phyloP scores from a whole-genome alignment of 257 asterid species.

The Lavandula angustifolia region DNA sequence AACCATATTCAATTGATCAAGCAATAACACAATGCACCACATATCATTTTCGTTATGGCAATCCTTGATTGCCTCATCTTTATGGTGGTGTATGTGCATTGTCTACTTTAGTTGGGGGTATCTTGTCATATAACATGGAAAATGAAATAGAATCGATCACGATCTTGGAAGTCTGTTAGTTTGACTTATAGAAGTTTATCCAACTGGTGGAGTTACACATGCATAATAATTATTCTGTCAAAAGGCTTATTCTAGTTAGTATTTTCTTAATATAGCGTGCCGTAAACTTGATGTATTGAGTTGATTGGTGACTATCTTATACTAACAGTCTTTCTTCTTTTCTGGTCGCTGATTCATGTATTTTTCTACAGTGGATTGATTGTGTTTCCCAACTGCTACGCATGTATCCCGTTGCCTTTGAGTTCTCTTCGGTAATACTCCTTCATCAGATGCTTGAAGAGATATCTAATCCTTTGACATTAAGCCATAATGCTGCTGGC shows the following conservation, averaged over 20 bases:
- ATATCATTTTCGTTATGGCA: too few species aligned
- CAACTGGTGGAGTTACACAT: background rate
- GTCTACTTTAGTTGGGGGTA: slow-evolving; percentile 16
- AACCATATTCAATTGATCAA: slow-evolving; percentile 5
- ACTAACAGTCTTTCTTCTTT: background rate
- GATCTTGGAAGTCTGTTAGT: slow-evolving; percentile 2
- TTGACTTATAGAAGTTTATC: too few species aligned
- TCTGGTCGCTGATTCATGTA: slow-evolving; percentile 19
- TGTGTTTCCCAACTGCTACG: slow-evolving; percentile 88
- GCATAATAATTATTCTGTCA: slow-evolving; percentile 17
- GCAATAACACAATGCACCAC: slow-evolving; percentile 6
- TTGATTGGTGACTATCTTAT: slow-evolving; percentile 11
- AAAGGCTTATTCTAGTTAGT: background rate
- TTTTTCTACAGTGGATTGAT: slow-evolving; percentile 82
- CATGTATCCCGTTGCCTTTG: slow-evolving; percentile 91
- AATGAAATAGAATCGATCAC: too few species aligned
- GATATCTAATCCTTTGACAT: slow-evolving; percentile 19
- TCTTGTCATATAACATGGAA: slow-evolving; percentile 10
- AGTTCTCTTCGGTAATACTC: slow-evolving; percentile 84
- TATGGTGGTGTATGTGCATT: background rate
- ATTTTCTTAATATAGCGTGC: background rate
- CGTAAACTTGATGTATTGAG: slow-evolving; percentile 14
- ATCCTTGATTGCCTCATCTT: too few species aligned
- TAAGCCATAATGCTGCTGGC: slow-evolving; percentile 2
- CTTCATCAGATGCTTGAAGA: slow-evolving; percentile 22